Evolutionary conservation across 495 filamentous ascomycete genomes (phyloP).

Genomic region (Platismatia glauca): DNA sequence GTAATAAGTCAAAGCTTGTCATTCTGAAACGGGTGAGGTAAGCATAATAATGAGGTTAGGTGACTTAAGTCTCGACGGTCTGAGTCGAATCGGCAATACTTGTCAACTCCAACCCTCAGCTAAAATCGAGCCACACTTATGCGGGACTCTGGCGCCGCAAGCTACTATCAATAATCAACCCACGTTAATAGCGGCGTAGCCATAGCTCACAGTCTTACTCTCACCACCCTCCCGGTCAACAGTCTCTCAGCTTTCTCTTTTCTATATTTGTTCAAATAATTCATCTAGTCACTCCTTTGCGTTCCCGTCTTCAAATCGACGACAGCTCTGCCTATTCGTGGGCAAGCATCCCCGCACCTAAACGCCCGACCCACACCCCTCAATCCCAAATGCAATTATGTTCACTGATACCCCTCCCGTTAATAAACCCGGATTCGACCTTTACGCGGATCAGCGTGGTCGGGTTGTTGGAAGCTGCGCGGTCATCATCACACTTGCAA

Average conservation of each 20-base stretch:
- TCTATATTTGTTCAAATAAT: not conserved
- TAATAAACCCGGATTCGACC: not conserved
- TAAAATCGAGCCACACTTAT: too few relatives aligned
- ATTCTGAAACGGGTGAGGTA: too few relatives aligned
- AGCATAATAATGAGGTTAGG: too few relatives aligned
- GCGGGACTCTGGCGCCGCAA: too few relatives aligned
- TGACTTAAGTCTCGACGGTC: too few relatives aligned
- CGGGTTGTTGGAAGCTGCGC: conserved; percentile 7
- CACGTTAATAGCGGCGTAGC: not conserved
- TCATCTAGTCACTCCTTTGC: not conserved
- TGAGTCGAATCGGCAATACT: too few relatives aligned
- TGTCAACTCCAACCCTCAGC: too few relatives aligned
- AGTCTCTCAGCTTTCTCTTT: not conserved
- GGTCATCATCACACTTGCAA: conserved; percentile 6
- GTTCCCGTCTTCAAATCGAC: not conserved
- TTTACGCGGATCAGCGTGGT: conserved; percentile 9
- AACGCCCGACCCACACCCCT: not conserved
- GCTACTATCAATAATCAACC: not conserved
- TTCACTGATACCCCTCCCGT: not conserved
- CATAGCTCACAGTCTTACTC: not conserved
- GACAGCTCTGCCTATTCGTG: not conserved
- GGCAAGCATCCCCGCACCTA: not conserved
- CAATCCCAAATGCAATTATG: not conserved
- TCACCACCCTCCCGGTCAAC: not conserved
- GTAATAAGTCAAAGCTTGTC: too few relatives aligned